Conservation (phyloP, 257 asterid genomes). For the Verbascum thapsus region DNA sequence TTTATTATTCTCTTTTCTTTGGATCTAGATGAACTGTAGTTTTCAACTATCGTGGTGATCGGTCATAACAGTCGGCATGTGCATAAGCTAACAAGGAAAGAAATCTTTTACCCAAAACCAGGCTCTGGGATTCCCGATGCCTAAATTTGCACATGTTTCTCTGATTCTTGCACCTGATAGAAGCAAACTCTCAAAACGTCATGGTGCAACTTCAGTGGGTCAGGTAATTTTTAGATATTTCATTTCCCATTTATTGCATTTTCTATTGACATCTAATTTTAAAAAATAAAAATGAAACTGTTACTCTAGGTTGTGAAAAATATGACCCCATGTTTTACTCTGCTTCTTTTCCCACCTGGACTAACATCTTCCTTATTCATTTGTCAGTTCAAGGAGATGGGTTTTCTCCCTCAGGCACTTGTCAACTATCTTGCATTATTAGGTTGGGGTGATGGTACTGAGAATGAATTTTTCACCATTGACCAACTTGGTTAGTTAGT, state of each 20-base stretch:
- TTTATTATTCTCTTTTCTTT: slow-evolving; percentile 21
- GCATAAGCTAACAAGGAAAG: slow-evolving; percentile 36
- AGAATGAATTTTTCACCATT: slow-evolving; percentile 86
- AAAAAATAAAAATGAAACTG: too few species aligned
- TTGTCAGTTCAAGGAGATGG: slow-evolving; percentile 91
- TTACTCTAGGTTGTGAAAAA: slow-evolving; percentile 5
- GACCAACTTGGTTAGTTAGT: slow-evolving; percentile 74
- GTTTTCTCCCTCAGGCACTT: slow-evolving; percentile 83
- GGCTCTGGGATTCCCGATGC: slow-evolving; percentile 91
- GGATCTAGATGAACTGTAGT: slow-evolving; percentile 26
- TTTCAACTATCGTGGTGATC: slow-evolving; percentile 10
- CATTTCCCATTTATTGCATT: slow-evolving; percentile 24
- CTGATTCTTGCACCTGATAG: slow-evolving; percentile 93
- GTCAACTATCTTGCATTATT: slow-evolving; percentile 89
- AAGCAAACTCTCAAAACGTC: slow-evolving; percentile 96
- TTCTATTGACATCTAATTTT: slow-evolving; percentile 3
- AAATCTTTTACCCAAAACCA: slow-evolving; percentile 32
- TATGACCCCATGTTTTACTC: neutral
- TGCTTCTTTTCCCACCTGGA: slow-evolving; percentile 21
- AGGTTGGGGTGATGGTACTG: slow-evolving; percentile 99
- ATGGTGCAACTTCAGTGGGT: slow-evolving; percentile 98
- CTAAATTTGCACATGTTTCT: slow-evolving; percentile 92
- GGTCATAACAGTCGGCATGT: slow-evolving; percentile 25
- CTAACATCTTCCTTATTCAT: slow-evolving; percentile 27
- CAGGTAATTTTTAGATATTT: slow-evolving; percentile 60